Evolutionary conservation across 2,329 filamentous ascomycete genomes (phyloP).

Genomic region (Colletotrichum cuscutae): DNA sequence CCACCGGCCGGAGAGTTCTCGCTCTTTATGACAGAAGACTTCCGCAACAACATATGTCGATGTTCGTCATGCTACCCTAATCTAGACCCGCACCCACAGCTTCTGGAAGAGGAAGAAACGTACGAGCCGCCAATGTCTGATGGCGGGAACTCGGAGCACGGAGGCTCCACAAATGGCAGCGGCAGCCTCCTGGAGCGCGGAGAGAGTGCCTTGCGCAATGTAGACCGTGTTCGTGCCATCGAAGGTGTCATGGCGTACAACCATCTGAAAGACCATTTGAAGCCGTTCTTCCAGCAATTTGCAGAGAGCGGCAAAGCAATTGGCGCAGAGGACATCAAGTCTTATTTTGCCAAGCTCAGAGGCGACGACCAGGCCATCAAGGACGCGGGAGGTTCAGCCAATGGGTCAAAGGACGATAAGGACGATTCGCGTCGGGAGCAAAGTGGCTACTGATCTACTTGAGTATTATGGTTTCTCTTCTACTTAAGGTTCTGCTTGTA

Average conservation of each 20-base stretch:
- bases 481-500: neutral
- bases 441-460: slow-evolving; percentile 57
- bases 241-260: slow-evolving; percentile 99
- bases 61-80: slow-evolving; percentile 83
- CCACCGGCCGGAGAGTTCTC: slow-evolving; percentile 72
- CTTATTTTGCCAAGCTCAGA: slow-evolving; percentile 92
- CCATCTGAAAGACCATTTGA: slow-evolving; percentile 94
- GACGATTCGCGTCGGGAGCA: slow-evolving; percentile 60
- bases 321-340: slow-evolving; percentile 94
- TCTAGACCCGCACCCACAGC: slow-evolving; percentile 77
- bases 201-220: slow-evolving; percentile 89
- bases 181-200: slow-evolving; percentile 90
- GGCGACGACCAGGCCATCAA: slow-evolving; percentile 83
- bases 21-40: slow-evolving; percentile 82
- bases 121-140: slow-evolving; percentile 92
- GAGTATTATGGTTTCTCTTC: neutral
- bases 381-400: slow-evolving; percentile 67
- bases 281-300: slow-evolving; percentile 92
- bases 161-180: slow-evolving; percentile 73
- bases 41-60: slow-evolving; percentile 84
- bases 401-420: slow-evolving; percentile 45
- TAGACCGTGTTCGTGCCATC: slow-evolving; percentile 93
- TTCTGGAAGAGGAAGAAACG: slow-evolving; percentile 92
- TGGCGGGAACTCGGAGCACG: slow-evolving; percentile 63
- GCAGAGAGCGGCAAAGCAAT: slow-evolving; percentile 91